Conservation (phyloP, 352 stramenopile genomes). For the Aphanomyces euteiches region DNA sequence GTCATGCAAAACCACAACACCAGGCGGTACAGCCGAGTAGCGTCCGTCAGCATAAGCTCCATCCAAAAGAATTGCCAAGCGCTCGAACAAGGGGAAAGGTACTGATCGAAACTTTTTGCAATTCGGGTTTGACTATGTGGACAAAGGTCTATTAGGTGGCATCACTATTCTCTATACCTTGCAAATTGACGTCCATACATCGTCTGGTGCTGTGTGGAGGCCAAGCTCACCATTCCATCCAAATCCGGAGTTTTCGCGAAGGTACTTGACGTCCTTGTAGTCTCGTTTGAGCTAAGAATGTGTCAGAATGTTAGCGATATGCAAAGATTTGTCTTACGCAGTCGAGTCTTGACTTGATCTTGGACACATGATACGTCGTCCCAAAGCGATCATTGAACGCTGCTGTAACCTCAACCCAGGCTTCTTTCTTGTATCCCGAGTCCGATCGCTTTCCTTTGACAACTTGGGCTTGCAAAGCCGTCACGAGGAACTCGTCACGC, state of each 20-base stretch:
- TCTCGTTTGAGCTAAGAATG: no score
- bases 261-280: conserved; percentile 7
- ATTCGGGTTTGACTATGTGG: conserved; percentile 10
- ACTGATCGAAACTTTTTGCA: conserved; percentile 7
- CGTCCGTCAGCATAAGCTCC: conserved; percentile 10
- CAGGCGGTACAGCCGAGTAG: not conserved
- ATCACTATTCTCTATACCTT: conserved; percentile 13
- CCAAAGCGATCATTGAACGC: not conserved
- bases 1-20: not conserved
- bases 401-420: conserved; percentile 6
- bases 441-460: not conserved
- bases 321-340: no score
- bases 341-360: no score
- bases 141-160: not conserved
- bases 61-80: not conserved
- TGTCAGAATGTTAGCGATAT: no score
- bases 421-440: conserved; percentile 3
- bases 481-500: conserved; percentile 5
- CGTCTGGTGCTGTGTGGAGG: not conserved
- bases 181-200: conserved; percentile 3
- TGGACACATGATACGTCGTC: no score
- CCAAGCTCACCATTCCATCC: conserved; percentile 2
- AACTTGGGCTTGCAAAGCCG: not conserved
- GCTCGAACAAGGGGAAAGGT: conserved; percentile 8
- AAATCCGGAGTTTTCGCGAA: conserved; percentile 18